phyloP scores from a whole-genome alignment of 2,329 filamentous ascomycete genomes.

The Eutypella sp. region DNA sequence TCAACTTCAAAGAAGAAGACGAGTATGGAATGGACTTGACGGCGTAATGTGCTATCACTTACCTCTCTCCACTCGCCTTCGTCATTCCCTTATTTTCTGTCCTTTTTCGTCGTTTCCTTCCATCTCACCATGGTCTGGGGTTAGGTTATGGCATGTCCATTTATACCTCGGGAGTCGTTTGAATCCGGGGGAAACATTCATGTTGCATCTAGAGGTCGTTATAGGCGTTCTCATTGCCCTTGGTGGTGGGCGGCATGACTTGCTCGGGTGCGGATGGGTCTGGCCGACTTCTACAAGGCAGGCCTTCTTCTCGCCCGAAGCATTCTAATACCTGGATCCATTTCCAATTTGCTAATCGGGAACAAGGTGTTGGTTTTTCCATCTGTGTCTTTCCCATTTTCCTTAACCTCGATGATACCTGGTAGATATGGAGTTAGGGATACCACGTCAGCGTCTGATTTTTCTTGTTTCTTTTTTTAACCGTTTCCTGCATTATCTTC shows the following conservation, averaged over 20 bases:
- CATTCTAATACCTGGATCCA: slow-evolving; percentile 20
- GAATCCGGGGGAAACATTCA: slow-evolving; percentile 5
- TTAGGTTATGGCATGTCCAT: neutral
- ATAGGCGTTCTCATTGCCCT: slow-evolving; percentile 7
- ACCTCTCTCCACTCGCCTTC: neutral
- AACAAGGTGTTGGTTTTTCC: slow-evolving; percentile 9
- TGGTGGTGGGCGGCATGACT: neutral
- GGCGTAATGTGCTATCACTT: neutral
- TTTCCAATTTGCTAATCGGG: slow-evolving; percentile 16
- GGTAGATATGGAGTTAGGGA: slow-evolving; percentile 11
- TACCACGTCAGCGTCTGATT: slow-evolving; percentile 12
- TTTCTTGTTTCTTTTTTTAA: slow-evolving; percentile 24
- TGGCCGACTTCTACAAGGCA: slow-evolving; percentile 1
- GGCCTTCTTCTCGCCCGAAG: slow-evolving; percentile 5
- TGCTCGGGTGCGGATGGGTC: slow-evolving; percentile 1
- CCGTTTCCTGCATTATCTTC: slow-evolving; percentile 23
- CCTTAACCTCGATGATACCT: slow-evolving; percentile 16
- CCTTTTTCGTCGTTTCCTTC: neutral
- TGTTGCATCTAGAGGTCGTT: slow-evolving; percentile 12
- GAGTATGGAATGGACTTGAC: slow-evolving; percentile 81
- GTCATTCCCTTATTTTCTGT: neutral
- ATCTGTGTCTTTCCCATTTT: slow-evolving; percentile 11
- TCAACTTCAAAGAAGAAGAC: slow-evolving; percentile 90
- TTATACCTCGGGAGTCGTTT: neutral
- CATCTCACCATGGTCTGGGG: too few relatives aligned